Base-by-base conservation (phyloP, 2,329 filamentous ascomycete genomes). In the Elsinoe australis region DNA sequence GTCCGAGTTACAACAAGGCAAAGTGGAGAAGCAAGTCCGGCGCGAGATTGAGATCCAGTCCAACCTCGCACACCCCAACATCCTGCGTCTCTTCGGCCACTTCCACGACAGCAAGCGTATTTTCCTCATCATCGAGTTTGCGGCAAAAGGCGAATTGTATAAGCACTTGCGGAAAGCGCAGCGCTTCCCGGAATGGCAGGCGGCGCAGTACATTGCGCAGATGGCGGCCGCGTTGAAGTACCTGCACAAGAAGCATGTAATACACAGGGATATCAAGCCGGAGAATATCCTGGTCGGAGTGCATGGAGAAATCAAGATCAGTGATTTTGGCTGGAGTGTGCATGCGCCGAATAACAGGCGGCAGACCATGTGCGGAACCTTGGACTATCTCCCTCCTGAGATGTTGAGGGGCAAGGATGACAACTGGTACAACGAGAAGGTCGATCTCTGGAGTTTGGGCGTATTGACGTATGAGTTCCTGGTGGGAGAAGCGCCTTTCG, bases 1-100 rank as follows among this genome's bases (percentile, higher is more conserved):
- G 70, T 80, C 75, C 54, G 85, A 90, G 66, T 69, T 90, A 52
- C 80, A 86, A 61, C 79, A 85, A 56, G 85, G 84, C 51, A 79
- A 79, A 46, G 84, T 89, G 42, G 85, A 90, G 71, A 87, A 86
- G 70, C 85, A 54, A 45, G 52, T 54, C 22, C 52, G 53, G 14
- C 48, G 53, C 39, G 53, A 55, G 41, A 55, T 55, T 14, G 52
- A 54, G 46, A 55, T 55, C 28, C 53, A 55, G 41, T 54, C 52
- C 5, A 55, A 55, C 28, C 53, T 55, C 31, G 52, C 50, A 8
- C 53, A 55, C 18, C 53, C 53, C 36, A 54, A 55, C 50, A 51
- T 55, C 35, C 52, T 55, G 7, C 52, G 52, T 19, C 49, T 55
- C 1, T 55, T 52, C 24, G 53, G 53, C 21, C 53, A 55, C 36